Base-by-base conservation (phyloP, 768 basidiomycete species). In the Rhodosporidiobolus sp. region DNA sequence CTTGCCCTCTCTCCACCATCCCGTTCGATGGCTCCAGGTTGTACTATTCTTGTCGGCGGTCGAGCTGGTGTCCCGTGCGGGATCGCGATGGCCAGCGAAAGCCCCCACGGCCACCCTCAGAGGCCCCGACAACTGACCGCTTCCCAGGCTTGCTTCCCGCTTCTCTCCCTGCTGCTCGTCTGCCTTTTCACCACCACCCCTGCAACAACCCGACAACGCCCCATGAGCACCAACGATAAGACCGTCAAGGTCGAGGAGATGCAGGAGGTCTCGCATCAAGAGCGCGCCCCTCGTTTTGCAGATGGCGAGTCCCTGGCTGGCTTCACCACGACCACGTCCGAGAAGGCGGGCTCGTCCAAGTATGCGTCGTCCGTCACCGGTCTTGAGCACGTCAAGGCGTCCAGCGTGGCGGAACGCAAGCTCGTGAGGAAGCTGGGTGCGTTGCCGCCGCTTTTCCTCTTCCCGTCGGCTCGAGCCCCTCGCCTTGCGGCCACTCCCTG, bases 361-460 rank as follows among this genome's bases (percentile, higher is more conserved):
- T 70, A 72, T 26, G 70, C 74, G 38, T 66, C 66, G 49, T 64
- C 55, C 24, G 17, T 20, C 5, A 56, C 53, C 22, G 70, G 74
- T 1, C 46, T 71, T 49, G 67, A 66, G 22, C 68, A 69, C 24
- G 32, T 20, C n/a, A 45, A 61, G 48, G 64, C 63, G n/a, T 32
- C 24, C 28, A 57, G 62, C 49, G 59, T 34, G 56, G 58, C 28
- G 8, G 76, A 73, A 49, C 35, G 68, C 20, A 57, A 55, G 34
- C 57, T 78, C 12, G 65, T 78, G 0, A 19, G 61, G 24, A 78
- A 78, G 53, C n/a, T 76, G 9, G 77, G 72, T 70, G 38, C 61
- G 69, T 69, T 17, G 3, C 17, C 24, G 48, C 24, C 30, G 22
- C 9, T 52, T 61, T 61, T 30, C 22, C 24, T 12, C 34, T 19